Conservation (phyloP, 2,329 filamentous ascomycete genomes). For the Gremmenia infestans region DNA sequence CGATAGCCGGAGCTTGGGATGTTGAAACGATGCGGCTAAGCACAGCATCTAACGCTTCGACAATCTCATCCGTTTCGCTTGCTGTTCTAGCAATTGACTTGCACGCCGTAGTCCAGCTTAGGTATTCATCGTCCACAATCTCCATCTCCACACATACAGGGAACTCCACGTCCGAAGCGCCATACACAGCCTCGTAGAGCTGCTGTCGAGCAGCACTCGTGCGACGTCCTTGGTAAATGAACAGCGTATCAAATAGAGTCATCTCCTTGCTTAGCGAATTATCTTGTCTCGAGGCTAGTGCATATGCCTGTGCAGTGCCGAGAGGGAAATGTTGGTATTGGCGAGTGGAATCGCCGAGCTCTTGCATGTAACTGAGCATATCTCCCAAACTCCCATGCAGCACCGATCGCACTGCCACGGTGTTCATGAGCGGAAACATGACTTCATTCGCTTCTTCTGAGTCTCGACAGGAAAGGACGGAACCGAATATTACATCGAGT, state of each 20-base stretch:
- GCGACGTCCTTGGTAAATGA: conserved; percentile 58
- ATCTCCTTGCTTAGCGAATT: conserved; percentile 26
- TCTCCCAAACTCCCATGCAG: conserved; percentile 62
- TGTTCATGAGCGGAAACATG: conserved; percentile 91
- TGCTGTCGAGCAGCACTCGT: background rate
- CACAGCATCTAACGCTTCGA: conserved; percentile 55
- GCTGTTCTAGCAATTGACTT: conserved; percentile 50
- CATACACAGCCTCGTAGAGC: conserved; percentile 32
- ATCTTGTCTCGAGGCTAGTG: conserved; percentile 30
- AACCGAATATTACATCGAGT: conserved; percentile 76
- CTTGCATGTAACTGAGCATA: conserved; percentile 70
- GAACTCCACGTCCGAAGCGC: conserved; percentile 69
- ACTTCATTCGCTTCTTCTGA: conserved; percentile 61
- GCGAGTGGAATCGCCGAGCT: conserved; percentile 59
- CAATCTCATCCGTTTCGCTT: conserved; percentile 43
- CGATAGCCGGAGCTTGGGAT: conserved; percentile 47
- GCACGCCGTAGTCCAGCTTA: conserved; percentile 71
- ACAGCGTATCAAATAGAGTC: conserved; percentile 56
- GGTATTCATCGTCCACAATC: conserved; percentile 39
- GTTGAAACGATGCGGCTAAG: conserved; percentile 50
- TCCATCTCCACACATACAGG: conserved; percentile 81
- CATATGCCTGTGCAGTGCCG: conserved; percentile 57
- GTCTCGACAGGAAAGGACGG: conserved; percentile 81
- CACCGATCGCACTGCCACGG: conserved; percentile 67
- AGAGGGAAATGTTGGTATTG: conserved; percentile 74